Conservation (phyloP, 768 basidiomycete species). For the Trametes elegans region DNA sequence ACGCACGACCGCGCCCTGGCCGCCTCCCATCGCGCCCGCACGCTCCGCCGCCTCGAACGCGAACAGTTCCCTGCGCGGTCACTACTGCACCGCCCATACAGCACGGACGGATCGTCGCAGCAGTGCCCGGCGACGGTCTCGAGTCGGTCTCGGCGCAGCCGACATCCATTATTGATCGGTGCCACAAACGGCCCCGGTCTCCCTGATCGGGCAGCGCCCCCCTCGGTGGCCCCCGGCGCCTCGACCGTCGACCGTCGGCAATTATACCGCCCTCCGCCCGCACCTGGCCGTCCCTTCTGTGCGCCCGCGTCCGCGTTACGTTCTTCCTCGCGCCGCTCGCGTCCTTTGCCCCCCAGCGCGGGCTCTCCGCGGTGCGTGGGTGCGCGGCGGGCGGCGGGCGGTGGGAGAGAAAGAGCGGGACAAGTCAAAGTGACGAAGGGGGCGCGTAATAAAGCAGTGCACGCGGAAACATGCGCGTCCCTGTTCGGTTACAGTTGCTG, state of each 20-base stretch:
- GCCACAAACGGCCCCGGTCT: not conserved
- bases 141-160: not conserved
- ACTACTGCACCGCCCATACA: no score
- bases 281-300: not conserved
- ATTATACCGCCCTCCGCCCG: constrained; percentile 6
- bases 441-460: constrained; percentile 5
- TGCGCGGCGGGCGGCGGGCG: no score
- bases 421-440: not conserved
- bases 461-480: not conserved
- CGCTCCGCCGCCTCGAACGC: no score
- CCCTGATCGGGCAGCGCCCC: not conserved
- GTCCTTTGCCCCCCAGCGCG: no score
- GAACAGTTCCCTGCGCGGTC: no score
- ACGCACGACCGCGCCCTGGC: not conserved
- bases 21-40: not conserved
- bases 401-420: no score
- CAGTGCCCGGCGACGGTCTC: not conserved
- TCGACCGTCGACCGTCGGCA: constrained; percentile 1
- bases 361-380: no score
- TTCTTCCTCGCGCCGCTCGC: no score
- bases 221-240: not conserved
- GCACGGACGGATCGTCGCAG: no score
- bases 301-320: not conserved
- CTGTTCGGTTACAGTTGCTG: not conserved
- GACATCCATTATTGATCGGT: not conserved